A percentile compares a stretch with the other conserved stretches of the same genome.
These are phyloP conservation scores for Parmelia sp. DNA, from an alignment of 495 filamentous ascomycete genomes.

Conservation along the genomic window DNA sequence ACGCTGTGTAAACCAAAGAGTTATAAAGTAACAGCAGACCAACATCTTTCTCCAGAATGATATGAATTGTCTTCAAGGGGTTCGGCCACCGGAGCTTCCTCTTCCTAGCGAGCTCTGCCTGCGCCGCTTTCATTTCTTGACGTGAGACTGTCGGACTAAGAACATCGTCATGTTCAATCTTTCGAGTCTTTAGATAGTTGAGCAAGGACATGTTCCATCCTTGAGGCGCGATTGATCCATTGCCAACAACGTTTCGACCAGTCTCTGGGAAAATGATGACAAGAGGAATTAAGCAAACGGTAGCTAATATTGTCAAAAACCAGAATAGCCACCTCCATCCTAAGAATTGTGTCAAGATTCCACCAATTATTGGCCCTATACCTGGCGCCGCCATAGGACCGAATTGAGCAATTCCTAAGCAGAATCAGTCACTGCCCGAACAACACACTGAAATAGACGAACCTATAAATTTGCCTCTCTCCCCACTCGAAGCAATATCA, in stretches of 20 bases:
- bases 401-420: conserved; percentile 20
- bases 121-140: conserved; percentile 26
- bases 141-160: conserved; percentile 25
- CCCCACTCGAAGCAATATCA: conserved; percentile 33
- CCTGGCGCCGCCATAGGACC: conserved; percentile 30
- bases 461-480: conserved; percentile 36
- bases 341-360: conserved; percentile 43
- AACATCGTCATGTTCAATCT: conserved; percentile 20
- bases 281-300: conserved; percentile 38
- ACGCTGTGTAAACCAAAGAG: conserved; percentile 49
- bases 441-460: conserved; percentile 21
- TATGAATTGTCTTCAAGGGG: conserved; percentile 53
- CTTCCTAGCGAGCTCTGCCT: conserved; percentile 29
- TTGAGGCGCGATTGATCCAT: conserved; percentile 36
- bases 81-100: conserved; percentile 58
- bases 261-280: conserved; percentile 49
- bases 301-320: conserved; percentile 47
- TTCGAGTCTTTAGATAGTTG: conserved; percentile 33
- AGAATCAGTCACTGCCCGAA: not conserved
- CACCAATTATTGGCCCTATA: conserved; percentile 51
- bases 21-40: conserved; percentile 51
- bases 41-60: conserved; percentile 61
- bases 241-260: conserved; percentile 45
- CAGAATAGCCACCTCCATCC: conserved; percentile 56
- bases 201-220: conserved; percentile 37